Evolutionary conservation across 257 asterid genomes (phyloP), one percentile per base, ranked within the genome.

Genomic region (Datura wrightii): DNA sequence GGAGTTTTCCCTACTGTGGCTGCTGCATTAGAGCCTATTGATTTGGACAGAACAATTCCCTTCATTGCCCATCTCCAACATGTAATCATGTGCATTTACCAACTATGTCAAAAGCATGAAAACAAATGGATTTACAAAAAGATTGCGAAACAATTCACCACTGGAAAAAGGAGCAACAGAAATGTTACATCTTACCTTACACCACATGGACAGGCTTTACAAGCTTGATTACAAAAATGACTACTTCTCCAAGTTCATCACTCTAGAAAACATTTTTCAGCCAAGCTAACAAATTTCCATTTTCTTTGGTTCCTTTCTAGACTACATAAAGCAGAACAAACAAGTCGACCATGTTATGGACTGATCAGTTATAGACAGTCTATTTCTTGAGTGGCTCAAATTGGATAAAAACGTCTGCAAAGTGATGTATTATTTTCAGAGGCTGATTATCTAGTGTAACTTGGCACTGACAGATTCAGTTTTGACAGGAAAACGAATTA

Each of bases 381-480:
- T 59, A 16, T 58, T 58, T 58, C 2, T 16, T 18, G 66, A n/a
- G 66, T 59, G 66, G 36, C 65, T 6, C 34, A n/a, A 59, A 59
- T 59, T 59, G 66, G 66, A 59, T n/a, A 59, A n/a, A 8, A n/a
- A 59, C 13, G 36, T 59, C n/a, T 18, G 63, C 63, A 56, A 56
- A 56, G 63, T 59, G 36, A 59, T n/a, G 66, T 59, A 5, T 5
- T n/a, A n/a, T n/a, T n/a, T 59, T 59, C n/a, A 56, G 36, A 59
- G 66, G 66, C 66, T n/a, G n/a, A 59, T 3, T 59, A n/a, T 59
- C 66, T n/a, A 59, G 66, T 8, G 34, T n/a, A 59, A 59, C 34
- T 56, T n/a, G 66, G 34, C 66, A 59, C 66, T n/a, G 66, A 59
- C 13, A 59, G 66, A 59, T 59, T 59, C 34, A 59, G 66, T 59